phyloP scores from a whole-genome alignment of 2,329 filamentous ascomycete species.

The Colletotrichum neosansevieriae region DNA sequence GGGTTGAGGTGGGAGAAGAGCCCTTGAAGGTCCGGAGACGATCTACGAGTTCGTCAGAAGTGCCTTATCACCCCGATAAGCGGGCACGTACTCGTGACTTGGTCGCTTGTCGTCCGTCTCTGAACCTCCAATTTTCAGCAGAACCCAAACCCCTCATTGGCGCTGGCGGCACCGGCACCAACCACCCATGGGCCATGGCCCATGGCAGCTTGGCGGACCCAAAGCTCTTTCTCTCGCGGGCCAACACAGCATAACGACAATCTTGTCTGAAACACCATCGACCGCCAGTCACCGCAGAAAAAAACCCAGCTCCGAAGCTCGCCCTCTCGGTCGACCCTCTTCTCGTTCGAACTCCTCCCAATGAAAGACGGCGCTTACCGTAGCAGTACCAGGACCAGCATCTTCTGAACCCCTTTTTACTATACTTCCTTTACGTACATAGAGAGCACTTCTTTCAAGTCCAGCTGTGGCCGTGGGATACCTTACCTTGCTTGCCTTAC shows the following conservation, averaged over 20 bases:
- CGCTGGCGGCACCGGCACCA: not conserved
- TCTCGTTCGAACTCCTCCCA: constrained; percentile 18
- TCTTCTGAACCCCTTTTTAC: not conserved
- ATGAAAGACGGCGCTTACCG: constrained; percentile 28
- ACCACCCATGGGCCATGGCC: not conserved
- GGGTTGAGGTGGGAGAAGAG: not conserved
- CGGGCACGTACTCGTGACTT: constrained; percentile 9
- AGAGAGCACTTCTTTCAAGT: not conserved
- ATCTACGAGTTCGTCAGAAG: constrained; percentile 24
- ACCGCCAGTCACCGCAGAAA: constrained; percentile 22
- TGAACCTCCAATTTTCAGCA: not conserved
- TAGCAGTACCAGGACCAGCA: not conserved
- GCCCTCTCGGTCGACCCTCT: constrained; percentile 17
- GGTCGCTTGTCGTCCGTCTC: no score
- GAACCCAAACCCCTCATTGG: no score
- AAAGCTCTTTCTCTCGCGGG: not conserved
- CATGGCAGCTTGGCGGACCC: constrained; percentile 14
- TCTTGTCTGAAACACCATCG: constrained; percentile 39
- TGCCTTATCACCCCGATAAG: constrained; percentile 28
- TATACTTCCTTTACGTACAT: no score
- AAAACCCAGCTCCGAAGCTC: constrained; percentile 26
- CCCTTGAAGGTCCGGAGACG: constrained; percentile 23
- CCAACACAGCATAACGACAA: constrained; percentile 39
- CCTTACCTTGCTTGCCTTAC: not conserved
- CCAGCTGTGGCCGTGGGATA: not conserved